phyloP scores from a whole-genome alignment of 352 stramenopile genomes.

The Phytophthora lateralis region DNA sequence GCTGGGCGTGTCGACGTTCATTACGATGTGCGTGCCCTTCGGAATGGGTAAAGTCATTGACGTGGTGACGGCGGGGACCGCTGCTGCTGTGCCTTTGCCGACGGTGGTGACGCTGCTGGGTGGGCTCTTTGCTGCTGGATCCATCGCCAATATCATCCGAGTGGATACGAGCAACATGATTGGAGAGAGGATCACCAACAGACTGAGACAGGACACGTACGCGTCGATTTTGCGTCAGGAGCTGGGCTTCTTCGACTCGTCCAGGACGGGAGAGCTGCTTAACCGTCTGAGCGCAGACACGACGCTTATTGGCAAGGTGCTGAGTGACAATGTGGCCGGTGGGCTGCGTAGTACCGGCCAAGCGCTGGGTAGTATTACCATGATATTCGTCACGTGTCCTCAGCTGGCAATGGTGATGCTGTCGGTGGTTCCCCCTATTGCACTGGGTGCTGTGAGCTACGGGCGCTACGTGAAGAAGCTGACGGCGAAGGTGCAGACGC shows the following conservation, averaged over 20 bases:
- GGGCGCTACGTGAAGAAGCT: conserved; percentile 87
- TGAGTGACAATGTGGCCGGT: conserved; percentile 89
- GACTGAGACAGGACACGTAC: conserved; percentile 80
- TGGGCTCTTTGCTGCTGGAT: conserved; percentile 70
- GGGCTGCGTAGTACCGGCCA: conserved; percentile 86
- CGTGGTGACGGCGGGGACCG: conserved; percentile 55
- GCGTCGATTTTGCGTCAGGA: conserved; percentile 88
- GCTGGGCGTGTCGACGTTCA: conserved; percentile 67
- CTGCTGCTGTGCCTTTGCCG: conserved; percentile 46
- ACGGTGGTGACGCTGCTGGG: conserved; percentile 62
- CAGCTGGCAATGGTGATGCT: conserved; percentile 92
- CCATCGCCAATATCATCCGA: conserved; percentile 73
- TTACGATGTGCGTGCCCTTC: conserved; percentile 81
- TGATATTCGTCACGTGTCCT: conserved; percentile 93
- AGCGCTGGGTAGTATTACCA: conserved; percentile 80
- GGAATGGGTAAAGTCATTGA: conserved; percentile 88
- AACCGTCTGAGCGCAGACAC: conserved; percentile 92
- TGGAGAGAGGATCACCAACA: conserved; percentile 83
- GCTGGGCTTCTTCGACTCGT: conserved; percentile 91
- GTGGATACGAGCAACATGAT: conserved; percentile 88
- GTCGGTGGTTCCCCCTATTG: conserved; percentile 91
- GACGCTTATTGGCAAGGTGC: conserved; percentile 91
- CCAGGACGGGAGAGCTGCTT: conserved; percentile 90
- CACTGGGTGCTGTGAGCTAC: conserved; percentile 87
- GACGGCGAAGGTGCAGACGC: conserved; percentile 89